Conservation (phyloP, 495 filamentous ascomycete species). For the Daldinia caldariorum region DNA sequence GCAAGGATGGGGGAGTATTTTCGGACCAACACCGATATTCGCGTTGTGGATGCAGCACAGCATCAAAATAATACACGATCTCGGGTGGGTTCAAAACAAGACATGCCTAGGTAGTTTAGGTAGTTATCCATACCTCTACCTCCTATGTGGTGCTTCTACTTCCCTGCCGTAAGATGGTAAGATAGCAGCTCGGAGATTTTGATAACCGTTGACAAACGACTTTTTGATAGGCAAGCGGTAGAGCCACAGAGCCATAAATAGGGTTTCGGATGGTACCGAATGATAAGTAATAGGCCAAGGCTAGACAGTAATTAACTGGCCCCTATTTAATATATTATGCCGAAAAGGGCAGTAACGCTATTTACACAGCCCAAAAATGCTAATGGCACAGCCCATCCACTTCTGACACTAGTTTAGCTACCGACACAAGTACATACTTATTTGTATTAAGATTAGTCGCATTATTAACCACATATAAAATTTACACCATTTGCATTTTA, state of each 20-base stretch:
- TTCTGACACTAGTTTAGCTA: too few relatives aligned
- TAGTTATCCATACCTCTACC: too few relatives aligned
- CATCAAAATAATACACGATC: conserved; percentile 18
- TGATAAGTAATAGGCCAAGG: neutral
- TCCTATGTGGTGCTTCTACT: neutral
- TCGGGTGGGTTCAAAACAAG: conserved; percentile 2
- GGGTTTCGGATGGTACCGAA: conserved; percentile 29
- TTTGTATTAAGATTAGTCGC: too few relatives aligned
- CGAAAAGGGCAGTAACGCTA: too few relatives aligned
- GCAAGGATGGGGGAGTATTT: neutral
- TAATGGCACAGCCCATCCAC: too few relatives aligned
- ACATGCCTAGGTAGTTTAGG: neutral
- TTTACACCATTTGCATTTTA: too few relatives aligned
- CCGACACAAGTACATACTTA: too few relatives aligned
- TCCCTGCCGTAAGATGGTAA: conserved; percentile 24
- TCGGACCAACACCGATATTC: neutral
- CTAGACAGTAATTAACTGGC: neutral
- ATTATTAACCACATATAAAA: too few relatives aligned
- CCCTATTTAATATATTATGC: neutral
- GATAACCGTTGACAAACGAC: conserved; percentile 13
- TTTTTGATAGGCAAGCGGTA: conserved; percentile 26
- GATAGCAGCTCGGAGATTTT: conserved; percentile 36
- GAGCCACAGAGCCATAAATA: conserved; percentile 4
- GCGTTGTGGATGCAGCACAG: conserved; percentile 1
- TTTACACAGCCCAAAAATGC: too few relatives aligned